Evolutionary conservation across 176 grass and related monocot genomes (phyloP), one percentile per base, ranked within the genome.

Genomic region (Sorghum bicolor): DNA sequence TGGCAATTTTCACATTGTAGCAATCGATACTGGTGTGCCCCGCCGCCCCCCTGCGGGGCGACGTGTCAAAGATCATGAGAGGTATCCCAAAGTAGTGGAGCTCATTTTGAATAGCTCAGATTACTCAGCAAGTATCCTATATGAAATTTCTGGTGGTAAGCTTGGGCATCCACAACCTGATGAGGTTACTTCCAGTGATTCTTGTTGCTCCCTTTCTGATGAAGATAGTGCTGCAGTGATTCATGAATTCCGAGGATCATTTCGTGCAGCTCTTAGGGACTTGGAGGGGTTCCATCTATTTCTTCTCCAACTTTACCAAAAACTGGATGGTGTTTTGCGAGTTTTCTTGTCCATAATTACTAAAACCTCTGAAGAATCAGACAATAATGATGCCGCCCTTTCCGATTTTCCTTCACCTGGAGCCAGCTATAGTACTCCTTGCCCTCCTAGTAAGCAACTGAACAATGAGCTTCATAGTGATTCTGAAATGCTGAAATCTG

Each of bases 161-260:
- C 80, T 98, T 70, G 96, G 96, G 17, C 31, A 81, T 85, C 55
- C 90, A 86, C 86, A 71, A 63, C 82, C 67, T 25, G 84, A 82
- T 57, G 91, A 94, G 41, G n/a, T 70, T 67, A 57, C 79, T 72
- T 86, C 55, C 65, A 70, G n/a, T 19, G 84, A 88, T 74, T 70
- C 79, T 45, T 87, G 69, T 78, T 87, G 64, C 68, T 85, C 86
- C 68, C 79, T 96, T 77, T 82, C 80, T 89, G 85, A 90, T 71
- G 82, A 78, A 81, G 83, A 94, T 50, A 90, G 82, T 63, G 62
- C 85, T 74, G 80, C 47, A 16, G 78, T 37, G 31, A 77, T 98
- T 81, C 85, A 98, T 28, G 96, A 98, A 80, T 98, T 98, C 77
- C 91, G 96, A 89, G 91, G 89, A 28, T 91, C 91, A 85, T 98